Evolutionary conservation across 2,329 filamentous ascomycete genomes (phyloP), one percentile per base, ranked within the genome.

Genomic region (Aspergillus pseudotamarii): DNA sequence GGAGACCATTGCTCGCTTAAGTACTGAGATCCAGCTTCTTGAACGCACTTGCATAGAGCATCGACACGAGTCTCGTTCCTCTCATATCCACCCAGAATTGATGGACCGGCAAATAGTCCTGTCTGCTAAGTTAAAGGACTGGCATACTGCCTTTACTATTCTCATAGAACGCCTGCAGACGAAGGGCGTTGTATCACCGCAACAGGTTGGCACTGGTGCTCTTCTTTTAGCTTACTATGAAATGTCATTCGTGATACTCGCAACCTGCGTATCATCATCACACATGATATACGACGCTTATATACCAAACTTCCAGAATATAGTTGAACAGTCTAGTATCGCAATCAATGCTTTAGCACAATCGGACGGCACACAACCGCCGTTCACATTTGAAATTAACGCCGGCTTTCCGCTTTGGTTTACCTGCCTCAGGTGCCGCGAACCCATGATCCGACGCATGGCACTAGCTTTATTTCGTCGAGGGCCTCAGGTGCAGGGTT

Each of bases 341-440:
- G 51, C 56, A 12, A 45, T 66, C 6, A 54, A 62, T 16, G 21
- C 59, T 1, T 55, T 57, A 6, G 59, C 38, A 6, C 59, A n/a
- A n/a, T 36, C 59, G 19, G 32, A 66, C 41, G 62, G 61, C 4
- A 28, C 56, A 10, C 64, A 62, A n/a, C 64, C 62, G 12, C 58
- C 59, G 8, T 66, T 66, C 16, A 66, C 64, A 0, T 66, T 64
- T 32, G 64, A 60, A 19, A 58, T 60, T 6, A 57, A 59, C 2
- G 56, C 54, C 21, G 61, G 59, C 1, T 12, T 62, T 8, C 57
- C 62, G 6, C 46, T 66, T 2, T 64, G 55, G 21, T 54, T 63
- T 26, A 61, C 62, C 2, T 57, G 55, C 1, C n/a, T 66, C 8
- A 50, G 58, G 11, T 66, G 64, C 46, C 62, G 59, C 21, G 55